Evolutionary conservation across 2,329 filamentous ascomycete species (phyloP).

Genomic region (Diaporthe ampelina): DNA sequence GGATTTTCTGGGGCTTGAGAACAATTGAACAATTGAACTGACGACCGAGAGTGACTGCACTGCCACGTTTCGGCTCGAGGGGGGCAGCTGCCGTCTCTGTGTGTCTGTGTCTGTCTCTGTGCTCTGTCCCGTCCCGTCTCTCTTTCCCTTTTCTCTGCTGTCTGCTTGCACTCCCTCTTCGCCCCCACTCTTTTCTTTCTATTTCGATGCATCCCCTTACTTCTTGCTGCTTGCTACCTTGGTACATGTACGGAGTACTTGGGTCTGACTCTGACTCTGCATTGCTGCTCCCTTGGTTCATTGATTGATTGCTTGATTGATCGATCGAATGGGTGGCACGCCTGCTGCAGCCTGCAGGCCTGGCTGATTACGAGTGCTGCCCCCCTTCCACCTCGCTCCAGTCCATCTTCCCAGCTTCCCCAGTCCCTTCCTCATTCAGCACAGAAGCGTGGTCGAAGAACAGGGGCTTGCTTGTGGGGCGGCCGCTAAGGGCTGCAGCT

Average conservation of each 20-base stretch:
- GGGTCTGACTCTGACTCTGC: neutral
- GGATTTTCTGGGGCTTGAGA: too few relatives aligned
- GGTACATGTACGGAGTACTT: too few relatives aligned
- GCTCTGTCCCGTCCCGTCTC: conserved; percentile 17
- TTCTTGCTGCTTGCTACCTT: conserved; percentile 30
- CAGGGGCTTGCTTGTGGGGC: conserved; percentile 17
- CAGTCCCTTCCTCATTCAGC: conserved; percentile 18
- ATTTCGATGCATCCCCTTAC: conserved; percentile 4
- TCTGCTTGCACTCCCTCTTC: neutral
- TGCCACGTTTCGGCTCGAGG: conserved; percentile 30
- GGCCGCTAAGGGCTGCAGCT: conserved; percentile 27
- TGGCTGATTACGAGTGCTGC: neutral
- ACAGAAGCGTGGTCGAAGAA: neutral
- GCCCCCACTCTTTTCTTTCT: neutral
- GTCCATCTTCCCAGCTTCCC: conserved; percentile 12
- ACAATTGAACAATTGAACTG: too few relatives aligned
- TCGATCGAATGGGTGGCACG: neutral
- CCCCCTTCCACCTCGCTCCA: neutral
- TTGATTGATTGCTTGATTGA: neutral
- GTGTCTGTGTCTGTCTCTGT: neutral
- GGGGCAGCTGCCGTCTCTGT: neutral
- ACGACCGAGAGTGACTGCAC: neutral
- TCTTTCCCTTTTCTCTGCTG: too few relatives aligned
- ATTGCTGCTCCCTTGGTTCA: neutral
- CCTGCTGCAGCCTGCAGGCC: neutral